Base-by-base conservation (phyloP, 805 yeast genomes). In the Saturnispora galanensis region DNA sequence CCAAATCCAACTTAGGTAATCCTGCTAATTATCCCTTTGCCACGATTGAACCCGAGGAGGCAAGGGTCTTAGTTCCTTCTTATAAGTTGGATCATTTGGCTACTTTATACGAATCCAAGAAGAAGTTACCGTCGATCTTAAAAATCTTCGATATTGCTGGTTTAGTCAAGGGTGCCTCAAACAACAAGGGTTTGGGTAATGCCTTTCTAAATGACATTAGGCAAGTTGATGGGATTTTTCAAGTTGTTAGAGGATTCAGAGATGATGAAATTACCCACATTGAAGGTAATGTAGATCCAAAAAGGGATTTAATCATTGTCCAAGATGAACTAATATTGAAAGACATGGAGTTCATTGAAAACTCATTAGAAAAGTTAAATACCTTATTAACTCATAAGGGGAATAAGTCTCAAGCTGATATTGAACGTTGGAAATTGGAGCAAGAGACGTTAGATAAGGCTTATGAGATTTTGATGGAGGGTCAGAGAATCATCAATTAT, bases 401-500 rank as follows among this genome's bases (percentile, higher is more conserved):
- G 70, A 70, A 82, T 85, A 71, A 95, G 93, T 61, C 95, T 87
- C 50, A 95, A 3, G 52, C 48, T 35, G 64, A 60, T 35, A 42
- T 52, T n/a, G 41, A 84, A 66, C 77, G 86, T 33, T 70, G 89
- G 61, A 96, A 90, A 67, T 84, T 82, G 52, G 89, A 90, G 70
- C 81, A 79, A 62, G 82, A 84, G 73, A 84, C 73, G 46, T 74
- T 84, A 49, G 85, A 79, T 60, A 76, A 68, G 59, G 82, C 93
- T 59, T 83, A 88, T 56, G 77, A 74, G 47, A 68, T 80, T 59
- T 76, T 90, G 57, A 81, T 93, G 71, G 77, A 70, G 47, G 97
- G 96, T 50, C 79, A 84, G 59, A 84, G 96, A 70, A 80, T 93
- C 50, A 85, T 90, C 55, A 89, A 87, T 60, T 52, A 52, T 59